Conservation (phyloP, 768 basidiomycete species). For the Russula earlei region DNA sequence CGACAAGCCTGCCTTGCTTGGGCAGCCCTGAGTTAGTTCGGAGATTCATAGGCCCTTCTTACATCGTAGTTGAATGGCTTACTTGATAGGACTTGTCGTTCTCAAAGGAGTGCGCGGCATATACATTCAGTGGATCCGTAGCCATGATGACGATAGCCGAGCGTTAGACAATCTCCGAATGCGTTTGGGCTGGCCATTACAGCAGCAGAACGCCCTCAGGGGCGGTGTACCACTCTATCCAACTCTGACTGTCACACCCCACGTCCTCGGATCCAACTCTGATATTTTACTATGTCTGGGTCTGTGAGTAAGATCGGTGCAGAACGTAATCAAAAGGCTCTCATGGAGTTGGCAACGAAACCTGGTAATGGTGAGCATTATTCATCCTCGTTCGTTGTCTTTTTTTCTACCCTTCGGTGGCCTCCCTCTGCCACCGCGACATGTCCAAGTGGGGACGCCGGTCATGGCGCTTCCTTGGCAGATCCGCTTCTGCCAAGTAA, state of each 20-base stretch:
- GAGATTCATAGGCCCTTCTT: background rate
- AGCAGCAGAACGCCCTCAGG: no score
- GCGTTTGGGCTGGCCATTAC: no score
- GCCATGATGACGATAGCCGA: background rate
- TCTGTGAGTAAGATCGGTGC: slow-evolving; percentile 10
- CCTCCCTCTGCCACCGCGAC: background rate
- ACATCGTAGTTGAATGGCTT: slow-evolving; percentile 10
- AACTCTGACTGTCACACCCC: background rate
- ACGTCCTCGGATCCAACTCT: background rate
- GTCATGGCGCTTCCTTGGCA: background rate
- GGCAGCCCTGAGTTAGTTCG: background rate
- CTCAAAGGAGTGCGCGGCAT: slow-evolving; percentile 38
- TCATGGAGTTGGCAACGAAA: slow-evolving; percentile 11
- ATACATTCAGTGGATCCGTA: background rate
- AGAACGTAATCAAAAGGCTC: slow-evolving; percentile 16
- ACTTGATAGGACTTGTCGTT: slow-evolving; percentile 56
- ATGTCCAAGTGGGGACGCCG: background rate
- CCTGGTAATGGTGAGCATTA: slow-evolving; percentile 13
- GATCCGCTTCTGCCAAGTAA: background rate
- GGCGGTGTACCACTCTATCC: no score
- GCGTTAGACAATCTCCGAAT: no score
- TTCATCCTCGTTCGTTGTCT: background rate
- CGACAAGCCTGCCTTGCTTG: slow-evolving; percentile 53
- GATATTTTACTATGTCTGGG: slow-evolving; percentile 11
- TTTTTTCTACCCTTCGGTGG: background rate